Percentiles rank a stretch among this genome's conserved stretches.
Conservation (phyloP, 169 alveolate genomes). For the Cryptosporidium tyzzeri region DNA sequence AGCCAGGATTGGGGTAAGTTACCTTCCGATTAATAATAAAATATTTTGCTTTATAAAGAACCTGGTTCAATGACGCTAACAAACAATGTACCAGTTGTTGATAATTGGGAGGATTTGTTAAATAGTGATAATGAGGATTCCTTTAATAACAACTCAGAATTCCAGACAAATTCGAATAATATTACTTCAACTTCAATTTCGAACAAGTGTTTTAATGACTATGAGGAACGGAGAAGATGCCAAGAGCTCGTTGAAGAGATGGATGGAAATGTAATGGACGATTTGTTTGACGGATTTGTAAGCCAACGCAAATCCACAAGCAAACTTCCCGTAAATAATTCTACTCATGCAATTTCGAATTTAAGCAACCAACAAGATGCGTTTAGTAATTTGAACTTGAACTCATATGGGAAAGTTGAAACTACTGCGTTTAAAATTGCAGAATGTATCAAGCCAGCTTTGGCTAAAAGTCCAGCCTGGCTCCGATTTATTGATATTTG, state of each 20-base stretch:
- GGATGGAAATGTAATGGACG: conserved; percentile 75
- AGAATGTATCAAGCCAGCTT: conserved; percentile 56
- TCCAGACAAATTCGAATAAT: not conserved
- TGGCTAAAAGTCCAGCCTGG: conserved; percentile 75
- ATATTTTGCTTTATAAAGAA: not conserved
- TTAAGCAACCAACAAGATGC: conserved; percentile 27
- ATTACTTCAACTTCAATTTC: not conserved
- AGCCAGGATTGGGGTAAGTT: conserved; percentile 53
- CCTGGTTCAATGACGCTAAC: not conserved
- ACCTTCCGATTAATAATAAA: not conserved
- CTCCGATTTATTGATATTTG: conserved; percentile 67
- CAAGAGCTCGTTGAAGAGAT: conserved; percentile 66
- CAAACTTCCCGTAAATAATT: conserved; percentile 9
- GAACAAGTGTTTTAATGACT: not conserved
- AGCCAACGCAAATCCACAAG: not conserved
- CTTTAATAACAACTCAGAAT: not conserved
- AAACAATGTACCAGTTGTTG: conserved; percentile 50
- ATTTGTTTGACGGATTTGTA: conserved; percentile 64
- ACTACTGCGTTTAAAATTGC: conserved; percentile 63
- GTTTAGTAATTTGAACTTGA: conserved; percentile 29
- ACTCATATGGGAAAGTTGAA: conserved; percentile 65
- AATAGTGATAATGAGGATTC: conserved; percentile 53
- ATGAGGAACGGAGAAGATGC: conserved; percentile 37
- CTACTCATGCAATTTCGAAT: not conserved
- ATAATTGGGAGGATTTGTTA: conserved; percentile 73